Evolutionary conservation across 129 eudicot species (phyloP), one percentile per base, ranked within the genome.

Genomic region (Erigeron canadensis): DNA sequence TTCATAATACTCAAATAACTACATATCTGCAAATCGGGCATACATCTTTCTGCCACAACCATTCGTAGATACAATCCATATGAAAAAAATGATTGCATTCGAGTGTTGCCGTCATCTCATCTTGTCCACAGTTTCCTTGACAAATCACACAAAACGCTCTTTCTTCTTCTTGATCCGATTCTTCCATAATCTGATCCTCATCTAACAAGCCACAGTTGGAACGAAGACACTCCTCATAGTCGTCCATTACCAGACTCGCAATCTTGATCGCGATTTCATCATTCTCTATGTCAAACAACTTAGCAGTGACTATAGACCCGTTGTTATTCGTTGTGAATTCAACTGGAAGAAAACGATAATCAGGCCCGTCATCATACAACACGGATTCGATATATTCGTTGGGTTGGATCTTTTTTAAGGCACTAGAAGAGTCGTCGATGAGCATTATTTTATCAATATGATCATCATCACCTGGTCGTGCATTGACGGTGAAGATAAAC

Each of bases 101-200:
- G 6, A 22, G 15, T 10, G 8, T 12, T 5, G 7, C 41, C 3
- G 7, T 4, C 17, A 15, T n/a, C 41, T 71, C 75, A 18, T n/a
- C 75, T 3, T 2, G 11, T 59, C 11, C 21, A 42, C 55, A 70
- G 4, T 55, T 54, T 19, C 55, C 48, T 5, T 17, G 41, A 41
- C 75, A 70, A 56, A 70, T 70, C 15, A 21, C 65, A 70, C 75
- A 70, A 34, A 70, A 34, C 54, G 42, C 64, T 7, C 23, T 21
- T 19, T 70, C n/a, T 9, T 46, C 43, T n/a, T 13, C 28, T 11
- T 21, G 11, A 1, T 6, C 58, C n/a, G 2, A 53, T 1, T 53
- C 8, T 53, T 51, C 59, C 44, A 12, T 1, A 44, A 10, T 37
- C 2, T 65, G 47, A 37, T 39, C 6, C 21, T 21, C 55, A 11